These are phyloP conservation scores for Boletus reticuloceps DNA, from an alignment of 768 basidiomycete species.

Conservation along the genomic window DNA sequence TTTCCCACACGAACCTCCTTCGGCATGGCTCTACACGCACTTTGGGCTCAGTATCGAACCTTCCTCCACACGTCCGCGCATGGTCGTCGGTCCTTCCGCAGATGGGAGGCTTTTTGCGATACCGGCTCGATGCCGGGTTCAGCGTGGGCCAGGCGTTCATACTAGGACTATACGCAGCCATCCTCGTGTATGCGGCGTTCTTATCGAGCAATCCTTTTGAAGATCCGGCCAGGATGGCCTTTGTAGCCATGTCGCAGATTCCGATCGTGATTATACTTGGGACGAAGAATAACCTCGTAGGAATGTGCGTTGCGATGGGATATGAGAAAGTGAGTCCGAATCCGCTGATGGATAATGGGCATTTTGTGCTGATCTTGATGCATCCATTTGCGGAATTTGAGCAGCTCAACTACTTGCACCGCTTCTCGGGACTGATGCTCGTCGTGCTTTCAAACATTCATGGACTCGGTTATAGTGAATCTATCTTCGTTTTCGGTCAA, in stretches of 20 bases:
- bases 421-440: constrained; percentile 46
- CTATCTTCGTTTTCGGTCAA: not conserved
- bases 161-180: constrained; percentile 33
- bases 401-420: constrained; percentile 54
- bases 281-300: constrained; percentile 48
- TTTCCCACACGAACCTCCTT: constrained; percentile 26
- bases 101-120: constrained; percentile 30
- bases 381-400: not conserved
- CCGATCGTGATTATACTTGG: constrained; percentile 44
- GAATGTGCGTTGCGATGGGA: constrained; percentile 39
- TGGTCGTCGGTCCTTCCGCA: constrained; percentile 37
- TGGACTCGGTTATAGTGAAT: constrained; percentile 39
- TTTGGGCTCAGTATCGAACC: constrained; percentile 5
- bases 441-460: constrained; percentile 43
- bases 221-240: constrained; percentile 32
- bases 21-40: constrained; percentile 15
- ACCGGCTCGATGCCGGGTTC: constrained; percentile 34
- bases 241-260: constrained; percentile 43
- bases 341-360: not conserved
- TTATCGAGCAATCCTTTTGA: constrained; percentile 34
- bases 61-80: constrained; percentile 37
- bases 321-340: constrained; percentile 44
- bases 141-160: constrained; percentile 39
- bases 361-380: not conserved
- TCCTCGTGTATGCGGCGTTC: constrained; percentile 38